A percentile compares a stretch with the other conserved stretches of the same genome.
These are phyloP conservation scores for Boletellus deceptivus DNA, from an alignment of 1,284 basidiomycete genomes.

Conservation along the genomic window DNA sequence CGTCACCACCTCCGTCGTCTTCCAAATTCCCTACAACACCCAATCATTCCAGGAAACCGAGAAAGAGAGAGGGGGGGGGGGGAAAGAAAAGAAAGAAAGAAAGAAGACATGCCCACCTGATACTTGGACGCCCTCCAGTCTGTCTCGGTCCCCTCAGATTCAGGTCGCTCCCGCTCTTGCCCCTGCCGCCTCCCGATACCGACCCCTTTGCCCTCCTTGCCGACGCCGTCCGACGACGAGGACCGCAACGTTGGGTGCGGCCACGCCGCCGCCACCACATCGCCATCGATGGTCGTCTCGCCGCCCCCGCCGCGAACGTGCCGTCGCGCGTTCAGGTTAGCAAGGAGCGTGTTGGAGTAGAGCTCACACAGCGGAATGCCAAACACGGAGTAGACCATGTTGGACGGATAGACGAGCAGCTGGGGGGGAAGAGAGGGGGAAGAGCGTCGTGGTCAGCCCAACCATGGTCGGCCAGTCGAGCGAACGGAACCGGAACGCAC, in stretches of 20 bases:
- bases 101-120: neutral
- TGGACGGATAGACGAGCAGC: neutral
- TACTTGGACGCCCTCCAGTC: neutral
- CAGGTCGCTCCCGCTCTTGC: no score
- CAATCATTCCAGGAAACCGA: neutral
- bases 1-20: neutral
- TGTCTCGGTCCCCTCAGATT: neutral
- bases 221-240: neutral
- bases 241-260: no score
- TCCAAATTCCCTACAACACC: neutral
- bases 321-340: slow-evolving; percentile 17
- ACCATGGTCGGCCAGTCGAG: no score
- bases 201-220: no score
- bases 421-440: neutral
- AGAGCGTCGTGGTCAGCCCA: no score
- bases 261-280: neutral
- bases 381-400: slow-evolving; percentile 4
- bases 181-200: no score
- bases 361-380: slow-evolving; percentile 10
- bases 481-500: slow-evolving; percentile 9
- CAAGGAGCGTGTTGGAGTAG: slow-evolving; percentile 18
- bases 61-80: no score
- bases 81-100: no score
- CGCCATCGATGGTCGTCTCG: neutral
- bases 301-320: slow-evolving; percentile 1